Conservation (phyloP, 495 filamentous ascomycete species). For the Trichoderma parareesei region DNA sequence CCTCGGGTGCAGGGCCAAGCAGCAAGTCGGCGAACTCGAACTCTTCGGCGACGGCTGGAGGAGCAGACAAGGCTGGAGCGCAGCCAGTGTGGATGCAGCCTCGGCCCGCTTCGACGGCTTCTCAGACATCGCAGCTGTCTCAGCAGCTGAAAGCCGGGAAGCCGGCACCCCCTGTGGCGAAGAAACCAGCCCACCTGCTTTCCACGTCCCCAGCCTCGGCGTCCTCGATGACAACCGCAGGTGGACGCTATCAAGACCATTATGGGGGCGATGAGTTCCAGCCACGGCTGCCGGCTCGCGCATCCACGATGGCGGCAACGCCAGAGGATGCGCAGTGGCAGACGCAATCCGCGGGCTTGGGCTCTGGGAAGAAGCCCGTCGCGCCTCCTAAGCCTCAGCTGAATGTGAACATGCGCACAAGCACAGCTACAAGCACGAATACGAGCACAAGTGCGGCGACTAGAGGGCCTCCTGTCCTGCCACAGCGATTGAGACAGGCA, state of each 20-base stretch:
- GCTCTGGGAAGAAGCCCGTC: background rate
- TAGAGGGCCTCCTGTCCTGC: background rate
- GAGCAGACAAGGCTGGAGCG: constrained; percentile 14
- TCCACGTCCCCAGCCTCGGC: constrained; percentile 25
- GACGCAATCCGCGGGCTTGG: background rate
- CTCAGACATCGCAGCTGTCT: constrained; percentile 16
- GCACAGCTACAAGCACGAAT: background rate
- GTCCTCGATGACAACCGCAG: constrained; percentile 12
- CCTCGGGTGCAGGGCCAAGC: background rate
- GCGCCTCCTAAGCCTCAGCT: background rate
- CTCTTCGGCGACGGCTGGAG: constrained; percentile 3
- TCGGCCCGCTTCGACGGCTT: constrained; percentile 22
- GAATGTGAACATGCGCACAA: background rate
- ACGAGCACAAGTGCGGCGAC: constrained; percentile 2
- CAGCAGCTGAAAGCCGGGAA: constrained; percentile 19
- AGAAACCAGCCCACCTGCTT: constrained; percentile 44
- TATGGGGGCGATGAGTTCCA: background rate
- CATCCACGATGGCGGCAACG: background rate
- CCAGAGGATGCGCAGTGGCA: background rate
- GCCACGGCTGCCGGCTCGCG: constrained; percentile 3
- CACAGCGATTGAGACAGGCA: background rate
- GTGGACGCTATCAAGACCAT: background rate
- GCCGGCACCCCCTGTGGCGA: constrained; percentile 43
- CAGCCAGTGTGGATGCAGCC: constrained; percentile 12
- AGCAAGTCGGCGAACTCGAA: background rate